Evolutionary conservation across 495 filamentous ascomycete genomes (phyloP).

Genomic region (Xylaria sp.): DNA sequence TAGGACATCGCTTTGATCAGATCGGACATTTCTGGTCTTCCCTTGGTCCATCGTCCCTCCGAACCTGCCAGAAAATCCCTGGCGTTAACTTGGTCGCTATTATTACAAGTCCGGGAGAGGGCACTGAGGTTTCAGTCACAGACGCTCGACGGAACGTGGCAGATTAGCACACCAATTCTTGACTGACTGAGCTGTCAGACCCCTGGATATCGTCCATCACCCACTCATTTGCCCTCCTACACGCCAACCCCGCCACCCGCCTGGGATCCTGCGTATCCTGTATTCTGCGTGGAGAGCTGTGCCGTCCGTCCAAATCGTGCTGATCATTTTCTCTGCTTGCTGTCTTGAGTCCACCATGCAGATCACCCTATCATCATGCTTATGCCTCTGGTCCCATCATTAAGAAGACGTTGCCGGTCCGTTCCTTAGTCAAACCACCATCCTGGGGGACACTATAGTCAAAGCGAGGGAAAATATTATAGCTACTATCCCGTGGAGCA

Average conservation of each 20-base stretch:
- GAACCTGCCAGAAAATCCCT: constrained; percentile 35
- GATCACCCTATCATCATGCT: constrained; percentile 49
- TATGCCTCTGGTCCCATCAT: constrained; percentile 51
- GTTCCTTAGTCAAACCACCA: constrained; percentile 48
- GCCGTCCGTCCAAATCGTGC: constrained; percentile 37
- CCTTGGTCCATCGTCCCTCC: constrained; percentile 45
- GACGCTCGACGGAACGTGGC: constrained; percentile 32
- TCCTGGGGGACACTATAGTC: constrained; percentile 35
- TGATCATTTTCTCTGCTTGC: constrained; percentile 33
- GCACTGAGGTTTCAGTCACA: constrained; percentile 33
- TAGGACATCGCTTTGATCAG: constrained; percentile 41
- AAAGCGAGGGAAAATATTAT: constrained; percentile 21
- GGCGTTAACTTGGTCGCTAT: constrained; percentile 38
- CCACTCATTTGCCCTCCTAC: constrained; percentile 22
- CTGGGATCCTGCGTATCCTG: constrained; percentile 24
- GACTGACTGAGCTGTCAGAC: constrained; percentile 25
- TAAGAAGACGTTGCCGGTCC: constrained; percentile 52
- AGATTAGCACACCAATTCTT: constrained; percentile 24
- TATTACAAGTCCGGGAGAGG: constrained; percentile 33
- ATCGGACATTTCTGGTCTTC: constrained; percentile 44
- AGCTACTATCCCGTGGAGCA: constrained; percentile 37
- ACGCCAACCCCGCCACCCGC: constrained; percentile 32
- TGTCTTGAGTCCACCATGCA: constrained; percentile 44
- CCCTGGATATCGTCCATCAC: constrained; percentile 27
- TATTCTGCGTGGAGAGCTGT: constrained; percentile 24